Base-by-base conservation (phyloP, 2,329 filamentous ascomycete genomes). In the Aureobasidium melanogenum region DNA sequence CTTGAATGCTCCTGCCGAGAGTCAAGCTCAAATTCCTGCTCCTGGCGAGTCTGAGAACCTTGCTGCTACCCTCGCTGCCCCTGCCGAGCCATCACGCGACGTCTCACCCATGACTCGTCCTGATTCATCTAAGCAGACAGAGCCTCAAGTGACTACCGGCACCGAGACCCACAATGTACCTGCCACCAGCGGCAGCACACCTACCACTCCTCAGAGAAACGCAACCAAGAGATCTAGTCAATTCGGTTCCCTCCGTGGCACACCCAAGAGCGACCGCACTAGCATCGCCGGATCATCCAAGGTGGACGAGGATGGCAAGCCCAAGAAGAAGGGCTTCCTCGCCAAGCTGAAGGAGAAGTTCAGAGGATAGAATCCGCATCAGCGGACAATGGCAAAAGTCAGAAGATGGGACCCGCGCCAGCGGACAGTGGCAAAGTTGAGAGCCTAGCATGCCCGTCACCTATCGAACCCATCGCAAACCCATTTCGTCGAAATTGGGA, bases 281-380 rank as follows among this genome's bases (percentile, higher is more conserved):
- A 61, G 69, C 67, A 61, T 68, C 58, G 63, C 66, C 67, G 51
- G 67, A 70, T 62, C 63, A 51, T 60, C 57, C 30, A 59, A 63
- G 19, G 61, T 57, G n/a, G 39, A 43, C 36, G 56, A 48, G 30
- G 66, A 67, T 22, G 66, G 66, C 63, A 76, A 77, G 73, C 77
- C 77, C 69, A 78, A 77, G 73, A 73, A 77, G 68, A 73, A 73
- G 52, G 75, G 74, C 59, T 72, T 80, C 68, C 79, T 80, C 63
- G 74, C 74, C 65, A 77, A 75, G 71, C 64, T 80, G 63, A 79
- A 79, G 75, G 77, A 79, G 62, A 79, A 78, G 73, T 69, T 80
- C 64, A 69, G 68, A 64, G 65, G 68, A 48, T 69, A 64, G 62
- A 57, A 30, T 24, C 38, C 24, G 28, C 12, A 24, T 12, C 34